Evolutionary conservation across 306 rosid species (phyloP).

Genomic region (Echinosophora koreensis): DNA sequence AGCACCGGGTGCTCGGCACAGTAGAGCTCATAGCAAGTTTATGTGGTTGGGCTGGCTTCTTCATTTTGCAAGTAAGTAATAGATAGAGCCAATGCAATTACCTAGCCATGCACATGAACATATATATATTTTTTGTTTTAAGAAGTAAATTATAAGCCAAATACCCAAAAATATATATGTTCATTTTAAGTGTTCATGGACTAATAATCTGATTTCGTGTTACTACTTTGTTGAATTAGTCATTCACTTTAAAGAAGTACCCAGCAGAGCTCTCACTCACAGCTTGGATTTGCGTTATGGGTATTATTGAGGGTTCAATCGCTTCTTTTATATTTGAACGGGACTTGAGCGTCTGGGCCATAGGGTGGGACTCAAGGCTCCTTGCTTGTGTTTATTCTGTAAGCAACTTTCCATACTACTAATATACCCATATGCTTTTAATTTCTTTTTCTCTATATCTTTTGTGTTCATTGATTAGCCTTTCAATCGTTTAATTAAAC

Average conservation of each 20-base stretch:
- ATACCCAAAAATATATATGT: neutral
- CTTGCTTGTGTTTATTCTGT: constrained; percentile 94
- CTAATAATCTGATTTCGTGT: constrained; percentile 27
- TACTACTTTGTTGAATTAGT: constrained; percentile 51
- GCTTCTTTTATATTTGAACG: constrained; percentile 74
- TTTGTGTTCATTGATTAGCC: neutral
- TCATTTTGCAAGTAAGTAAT: constrained; percentile 81
- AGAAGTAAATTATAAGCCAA: neutral
- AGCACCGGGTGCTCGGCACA: constrained; percentile 81
- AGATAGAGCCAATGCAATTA: neutral
- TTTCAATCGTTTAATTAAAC: neutral
- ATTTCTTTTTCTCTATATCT: too few species aligned
- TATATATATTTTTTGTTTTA: neutral
- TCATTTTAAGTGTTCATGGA: neutral
- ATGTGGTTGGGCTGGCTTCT: constrained; percentile 89
- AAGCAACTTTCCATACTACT: constrained; percentile 39
- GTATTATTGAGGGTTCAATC: constrained; percentile 79
- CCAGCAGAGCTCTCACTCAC: constrained; percentile 96
- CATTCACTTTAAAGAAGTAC: constrained; percentile 87
- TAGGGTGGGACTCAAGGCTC: constrained; percentile 98
- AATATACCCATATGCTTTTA: neutral
- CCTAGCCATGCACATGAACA: neutral
- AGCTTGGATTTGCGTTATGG: constrained; percentile 84
- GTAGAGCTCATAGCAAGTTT: constrained; percentile 73
- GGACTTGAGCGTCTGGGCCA: constrained; percentile 75